Evolutionary conservation across 805 yeast genomes (phyloP), one percentile per base, ranked within the genome.

Genomic region (Ogataea paradorogensis): DNA sequence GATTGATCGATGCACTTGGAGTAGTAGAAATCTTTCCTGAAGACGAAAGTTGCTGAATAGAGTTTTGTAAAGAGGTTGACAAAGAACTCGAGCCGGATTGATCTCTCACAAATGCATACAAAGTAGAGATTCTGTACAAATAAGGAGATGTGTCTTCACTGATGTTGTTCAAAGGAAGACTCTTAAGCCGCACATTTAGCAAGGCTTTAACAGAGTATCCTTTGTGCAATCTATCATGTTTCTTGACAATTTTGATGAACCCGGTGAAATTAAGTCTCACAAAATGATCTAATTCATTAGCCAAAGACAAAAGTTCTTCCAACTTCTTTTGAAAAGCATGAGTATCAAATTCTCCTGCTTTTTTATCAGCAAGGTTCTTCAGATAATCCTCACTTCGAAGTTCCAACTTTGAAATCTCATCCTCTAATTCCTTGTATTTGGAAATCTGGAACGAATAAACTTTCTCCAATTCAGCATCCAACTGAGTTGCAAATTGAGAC

Each of bases 61-160:
- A 63, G 47, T 68, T 70, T 47, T 71, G 69, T 28, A 76, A 60
- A 4, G 68, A 62, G 7, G 58, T 54, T 2, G 67, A 63, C 9
- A 64, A 42, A 6, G 59, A 43, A 7, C 48, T 40, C 3, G 59
- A 50, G 44, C 71, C 73, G 50, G 75, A 69, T 63, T 84, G 87
- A 51, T 84, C 91, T 61, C 95, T 76, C 52, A 90, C 68, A 45
- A 86, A 82, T 41, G 86, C 81, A 69, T 86, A 93, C 37, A 91
- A 69, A 8, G 82, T 76, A 8, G 96, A 85, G 35, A 84, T 75
- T 58, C 91, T 82, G 71, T 83, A 85, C 50, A 91, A 68, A 45
- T 91, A 71, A 1, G 99, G 98, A 35, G 95, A 83, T 63, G 91
- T 88, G 66, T 91, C 97, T 67, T 91, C 99, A 14, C 89, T 78